phyloP scores from a whole-genome alignment of 805 yeast genomes.

The Ogataea haglerorum region DNA sequence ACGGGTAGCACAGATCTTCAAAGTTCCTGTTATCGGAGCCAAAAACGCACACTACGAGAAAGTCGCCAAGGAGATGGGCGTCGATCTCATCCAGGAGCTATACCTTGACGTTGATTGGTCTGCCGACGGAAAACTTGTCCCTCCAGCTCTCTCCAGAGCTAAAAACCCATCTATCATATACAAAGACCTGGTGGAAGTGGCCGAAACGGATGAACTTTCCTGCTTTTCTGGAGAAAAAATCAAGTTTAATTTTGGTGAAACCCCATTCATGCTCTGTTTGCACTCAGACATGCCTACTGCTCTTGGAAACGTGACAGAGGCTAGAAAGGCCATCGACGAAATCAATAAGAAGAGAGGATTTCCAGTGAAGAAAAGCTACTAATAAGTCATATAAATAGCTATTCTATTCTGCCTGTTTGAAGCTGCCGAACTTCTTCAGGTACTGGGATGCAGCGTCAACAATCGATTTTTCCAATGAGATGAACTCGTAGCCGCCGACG shows the following conservation, averaged over 20 bases:
- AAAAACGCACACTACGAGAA: conserved; percentile 31
- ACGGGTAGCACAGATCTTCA: conserved; percentile 34
- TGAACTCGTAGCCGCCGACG: conserved; percentile 35
- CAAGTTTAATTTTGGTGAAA: conserved; percentile 27
- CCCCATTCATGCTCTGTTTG: conserved; percentile 34
- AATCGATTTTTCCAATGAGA: conserved; percentile 36
- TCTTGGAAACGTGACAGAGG: conserved; percentile 30
- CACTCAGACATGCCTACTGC: conserved; percentile 40
- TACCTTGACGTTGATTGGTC: conserved; percentile 36
- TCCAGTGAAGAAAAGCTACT: conserved; percentile 6
- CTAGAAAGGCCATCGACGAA: conserved; percentile 32
- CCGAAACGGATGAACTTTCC: conserved; percentile 23
- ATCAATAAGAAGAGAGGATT: conserved; percentile 18
- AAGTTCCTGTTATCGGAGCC: conserved; percentile 38
- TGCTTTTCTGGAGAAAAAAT: conserved; percentile 25
- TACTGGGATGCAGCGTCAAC: conserved; percentile 40
- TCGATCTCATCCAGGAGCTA: conserved; percentile 36
- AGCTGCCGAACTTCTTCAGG: conserved; percentile 6
- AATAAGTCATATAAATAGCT: neutral
- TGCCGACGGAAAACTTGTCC: conserved; percentile 31
- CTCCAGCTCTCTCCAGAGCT: conserved; percentile 28
- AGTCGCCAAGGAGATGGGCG: conserved; percentile 32
- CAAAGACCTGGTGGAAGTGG: conserved; percentile 29
- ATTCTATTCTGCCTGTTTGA: neutral
- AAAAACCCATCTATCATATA: conserved; percentile 34